Percentiles rank a stretch among this genome's conserved stretches.
Conservation (phyloP, 169 alveolate species). For the Eimeria falciformis region DNA sequence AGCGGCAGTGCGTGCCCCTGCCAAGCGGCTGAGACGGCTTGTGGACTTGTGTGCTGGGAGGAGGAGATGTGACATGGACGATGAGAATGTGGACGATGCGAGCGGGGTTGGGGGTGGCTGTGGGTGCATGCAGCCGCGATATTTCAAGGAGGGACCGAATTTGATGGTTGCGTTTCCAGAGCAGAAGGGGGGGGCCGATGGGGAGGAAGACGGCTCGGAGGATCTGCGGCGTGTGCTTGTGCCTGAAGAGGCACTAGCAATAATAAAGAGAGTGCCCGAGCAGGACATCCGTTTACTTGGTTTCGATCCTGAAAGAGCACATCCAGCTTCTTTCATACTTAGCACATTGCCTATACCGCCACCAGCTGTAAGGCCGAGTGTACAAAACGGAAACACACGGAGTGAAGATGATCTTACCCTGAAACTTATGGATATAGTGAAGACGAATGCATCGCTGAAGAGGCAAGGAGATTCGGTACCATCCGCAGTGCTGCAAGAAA, state of each 20-base stretch:
- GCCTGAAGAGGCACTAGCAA: constrained; percentile 93
- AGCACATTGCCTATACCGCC: constrained; percentile 98
- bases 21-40: constrained; percentile 80
- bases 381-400: constrained; percentile 94
- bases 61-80: constrained; percentile 39
- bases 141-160: constrained; percentile 92
- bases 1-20: constrained; percentile 87
- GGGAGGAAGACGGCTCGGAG: constrained; percentile 76
- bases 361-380: constrained; percentile 99
- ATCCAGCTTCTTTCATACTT: constrained; percentile 97
- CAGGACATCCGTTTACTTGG: constrained; percentile 94
- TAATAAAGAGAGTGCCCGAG: constrained; percentile 91
- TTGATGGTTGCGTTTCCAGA: constrained; percentile 88
- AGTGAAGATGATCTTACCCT: constrained; percentile 99
- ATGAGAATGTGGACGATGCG: constrained; percentile 32
- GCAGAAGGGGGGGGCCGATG: constrained; percentile 83
- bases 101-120: constrained; percentile 84
- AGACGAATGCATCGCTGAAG: constrained; percentile 92
- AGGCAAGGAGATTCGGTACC: constrained; percentile 94
- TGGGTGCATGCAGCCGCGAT: constrained; percentile 93
- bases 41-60: constrained; percentile 65
- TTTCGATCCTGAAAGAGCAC: constrained; percentile 94
- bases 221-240: constrained; percentile 73
- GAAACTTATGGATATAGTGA: constrained; percentile 96
- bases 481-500: constrained; percentile 93